Percentiles rank a stretch among this genome's conserved stretches.
These are phyloP conservation scores for Penicillium sp. DNA, from an alignment of 2,329 filamentous ascomycete genomes.

Conservation along the genomic window DNA sequence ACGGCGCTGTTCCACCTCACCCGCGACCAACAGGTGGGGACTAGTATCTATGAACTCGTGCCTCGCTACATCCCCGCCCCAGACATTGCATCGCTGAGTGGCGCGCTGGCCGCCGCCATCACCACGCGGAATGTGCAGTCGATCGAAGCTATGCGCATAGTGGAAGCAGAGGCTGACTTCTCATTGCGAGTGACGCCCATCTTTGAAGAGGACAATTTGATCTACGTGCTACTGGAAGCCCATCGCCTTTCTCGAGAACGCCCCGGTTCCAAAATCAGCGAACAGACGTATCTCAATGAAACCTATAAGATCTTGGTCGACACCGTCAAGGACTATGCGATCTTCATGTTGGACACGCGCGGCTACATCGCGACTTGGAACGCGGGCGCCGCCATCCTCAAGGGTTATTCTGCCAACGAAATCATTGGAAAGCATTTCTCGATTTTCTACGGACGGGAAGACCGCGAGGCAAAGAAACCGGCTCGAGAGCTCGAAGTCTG, in stretches of 20 bases:
- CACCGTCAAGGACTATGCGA: constrained; percentile 57
- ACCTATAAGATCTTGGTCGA: constrained; percentile 58
- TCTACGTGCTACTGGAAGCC: constrained; percentile 43
- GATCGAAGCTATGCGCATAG: constrained; percentile 28
- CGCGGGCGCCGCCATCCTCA: constrained; percentile 50
- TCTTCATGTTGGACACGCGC: constrained; percentile 54
- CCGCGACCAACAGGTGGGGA: constrained; percentile 34
- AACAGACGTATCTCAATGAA: constrained; percentile 47
- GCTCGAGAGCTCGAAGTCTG: constrained; percentile 49
- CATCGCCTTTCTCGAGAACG: constrained; percentile 35
- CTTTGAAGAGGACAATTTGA: constrained; percentile 34
- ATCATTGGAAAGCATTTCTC: constrained; percentile 56
- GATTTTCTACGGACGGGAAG: constrained; percentile 51
- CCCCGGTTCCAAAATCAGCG: constrained; percentile 25
- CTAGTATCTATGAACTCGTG: constrained; percentile 39
- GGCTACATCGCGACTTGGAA: constrained; percentile 57
- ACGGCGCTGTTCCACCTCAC: constrained; percentile 29
- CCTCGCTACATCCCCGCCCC: constrained; percentile 31
- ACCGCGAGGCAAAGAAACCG: constrained; percentile 48
- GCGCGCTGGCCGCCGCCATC: constrained; percentile 36
- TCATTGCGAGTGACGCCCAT: constrained; percentile 42
- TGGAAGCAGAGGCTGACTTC: constrained; percentile 12
- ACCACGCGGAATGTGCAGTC: constrained; percentile 32
- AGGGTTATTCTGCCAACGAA: constrained; percentile 51
- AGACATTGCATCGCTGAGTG: constrained; percentile 32